phyloP scores from a whole-genome alignment of 148 eudicot genomes.

The Nepenthes mirabilis region DNA sequence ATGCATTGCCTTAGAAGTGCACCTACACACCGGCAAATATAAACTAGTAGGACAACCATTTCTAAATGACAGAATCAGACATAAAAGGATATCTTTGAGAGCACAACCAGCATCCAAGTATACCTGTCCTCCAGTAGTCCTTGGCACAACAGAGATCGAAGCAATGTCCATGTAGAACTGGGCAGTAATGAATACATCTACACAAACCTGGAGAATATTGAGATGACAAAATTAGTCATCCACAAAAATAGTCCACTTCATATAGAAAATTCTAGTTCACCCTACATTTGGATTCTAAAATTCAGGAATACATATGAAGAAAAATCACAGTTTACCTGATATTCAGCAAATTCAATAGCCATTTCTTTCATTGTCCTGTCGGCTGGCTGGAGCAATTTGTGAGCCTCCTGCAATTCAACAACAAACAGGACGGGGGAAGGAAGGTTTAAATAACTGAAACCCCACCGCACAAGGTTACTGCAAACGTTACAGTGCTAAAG shows the following conservation, averaged over 20 bases:
- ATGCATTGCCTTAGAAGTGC: too few species aligned
- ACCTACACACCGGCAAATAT: too few species aligned
- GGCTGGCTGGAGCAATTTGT: conserved; percentile 75
- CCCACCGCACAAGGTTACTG: too few species aligned
- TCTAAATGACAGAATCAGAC: too few species aligned
- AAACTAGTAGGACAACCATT: too few species aligned
- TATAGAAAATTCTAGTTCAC: background rate
- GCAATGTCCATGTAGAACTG: conserved; percentile 90
- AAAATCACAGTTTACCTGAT: conserved; percentile 41
- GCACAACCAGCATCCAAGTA: background rate
- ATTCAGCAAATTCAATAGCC: conserved; percentile 91
- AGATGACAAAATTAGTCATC: conserved; percentile 4
- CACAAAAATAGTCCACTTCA: background rate
- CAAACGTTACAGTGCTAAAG: too few species aligned
- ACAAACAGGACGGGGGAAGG: background rate
- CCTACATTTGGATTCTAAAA: background rate
- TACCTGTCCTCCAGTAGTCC: conserved; percentile 99
- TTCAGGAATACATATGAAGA: background rate
- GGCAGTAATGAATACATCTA: conserved; percentile 76
- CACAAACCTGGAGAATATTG: conserved; percentile 60
- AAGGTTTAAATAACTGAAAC: background rate
- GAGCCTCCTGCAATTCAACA: conserved; percentile 48
- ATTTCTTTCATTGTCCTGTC: conserved; percentile 78
- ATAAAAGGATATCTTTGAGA: background rate
- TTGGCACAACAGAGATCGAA: conserved; percentile 82